Percentiles rank a stretch among this genome's conserved stretches.
phyloP scores from a whole-genome alignment of 192 early-diverging fungal genomes.

The Pilaira anomala region DNA sequence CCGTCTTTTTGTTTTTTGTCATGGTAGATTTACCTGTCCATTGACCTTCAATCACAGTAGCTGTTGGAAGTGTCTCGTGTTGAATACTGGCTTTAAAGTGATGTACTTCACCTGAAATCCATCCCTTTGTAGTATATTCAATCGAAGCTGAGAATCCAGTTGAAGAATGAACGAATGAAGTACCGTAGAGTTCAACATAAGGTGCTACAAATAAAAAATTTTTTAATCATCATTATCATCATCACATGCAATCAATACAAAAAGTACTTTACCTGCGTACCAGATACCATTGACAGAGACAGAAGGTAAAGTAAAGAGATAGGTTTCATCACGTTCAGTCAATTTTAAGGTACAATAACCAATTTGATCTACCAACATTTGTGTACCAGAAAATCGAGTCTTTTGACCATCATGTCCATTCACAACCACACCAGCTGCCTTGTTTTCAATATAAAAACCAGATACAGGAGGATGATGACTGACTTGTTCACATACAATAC shows the following conservation, averaged over 20 bases:
- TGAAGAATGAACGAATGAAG: conserved; percentile 58
- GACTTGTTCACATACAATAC: conserved; percentile 64
- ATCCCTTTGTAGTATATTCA: conserved; percentile 71
- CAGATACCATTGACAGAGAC: conserved; percentile 75
- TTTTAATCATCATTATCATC: background rate
- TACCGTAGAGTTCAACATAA: conserved; percentile 59
- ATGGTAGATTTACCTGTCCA: conserved; percentile 66
- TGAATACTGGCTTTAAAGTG: conserved; percentile 61
- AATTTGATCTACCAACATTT: conserved; percentile 74
- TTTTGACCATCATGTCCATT: conserved; percentile 66
- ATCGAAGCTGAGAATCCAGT: conserved; percentile 61
- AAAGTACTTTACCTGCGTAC: conserved; percentile 33
- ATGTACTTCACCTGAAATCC: conserved; percentile 79
- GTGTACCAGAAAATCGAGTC: conserved; percentile 71
- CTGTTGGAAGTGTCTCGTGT: conserved; percentile 2
- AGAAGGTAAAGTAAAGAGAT: conserved; percentile 69
- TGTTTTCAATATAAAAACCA: conserved; percentile 63
- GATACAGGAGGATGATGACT: conserved; percentile 74
- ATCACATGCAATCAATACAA: too few relatives aligned
- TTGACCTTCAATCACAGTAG: conserved; percentile 56
- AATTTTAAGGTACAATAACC: conserved; percentile 70
- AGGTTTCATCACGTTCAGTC: conserved; percentile 56
- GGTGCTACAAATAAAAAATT: conserved; percentile 38
- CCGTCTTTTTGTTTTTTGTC: conserved; percentile 49
- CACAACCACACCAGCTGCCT: conserved; percentile 52